Conservation (phyloP, 1,284 basidiomycete species). For the Mycena citricolor region DNA sequence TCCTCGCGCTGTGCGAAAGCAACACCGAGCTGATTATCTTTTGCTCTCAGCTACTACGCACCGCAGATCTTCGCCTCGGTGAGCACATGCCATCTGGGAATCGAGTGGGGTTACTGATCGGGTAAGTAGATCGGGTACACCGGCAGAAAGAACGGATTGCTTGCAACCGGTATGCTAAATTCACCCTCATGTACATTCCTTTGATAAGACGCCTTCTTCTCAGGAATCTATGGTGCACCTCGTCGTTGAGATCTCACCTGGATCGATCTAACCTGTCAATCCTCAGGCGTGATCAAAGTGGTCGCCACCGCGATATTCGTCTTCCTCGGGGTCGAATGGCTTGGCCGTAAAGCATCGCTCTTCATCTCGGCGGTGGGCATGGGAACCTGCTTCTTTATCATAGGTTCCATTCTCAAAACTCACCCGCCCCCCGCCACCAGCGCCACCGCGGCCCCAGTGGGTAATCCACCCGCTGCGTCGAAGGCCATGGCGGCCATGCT, state of each 20-base stretch:
- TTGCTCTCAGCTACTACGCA: slow-evolving; percentile 72
- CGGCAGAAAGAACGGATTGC: slow-evolving; percentile 58
- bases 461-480: slow-evolving; percentile 27
- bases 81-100: slow-evolving; percentile 37
- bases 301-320: slow-evolving; percentile 59
- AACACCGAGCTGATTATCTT: slow-evolving; percentile 48
- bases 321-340: slow-evolving; percentile 66
- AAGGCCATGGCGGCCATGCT: slow-evolving; percentile 72
- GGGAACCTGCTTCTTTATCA: slow-evolving; percentile 76
- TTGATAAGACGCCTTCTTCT: neutral
- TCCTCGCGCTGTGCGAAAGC: slow-evolving; percentile 48
- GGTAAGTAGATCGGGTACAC: slow-evolving; percentile 58
- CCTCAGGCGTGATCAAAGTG: slow-evolving; percentile 69
- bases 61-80: slow-evolving; percentile 72
- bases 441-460: slow-evolving; percentile 25
- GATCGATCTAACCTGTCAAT: too few relatives aligned
- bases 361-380: slow-evolving; percentile 78
- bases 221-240: slow-evolving; percentile 72
- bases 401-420: slow-evolving; percentile 76
- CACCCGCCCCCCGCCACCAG: slow-evolving; percentile 50
- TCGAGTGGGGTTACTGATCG: slow-evolving; percentile 1
- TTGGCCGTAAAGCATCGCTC: slow-evolving; percentile 70
- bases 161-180: slow-evolving; percentile 61
- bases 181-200: neutral
- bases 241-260: too few relatives aligned